Conservation (phyloP, 192 early-diverging fungal genomes). For the Entophlyctis luteolus region DNA sequence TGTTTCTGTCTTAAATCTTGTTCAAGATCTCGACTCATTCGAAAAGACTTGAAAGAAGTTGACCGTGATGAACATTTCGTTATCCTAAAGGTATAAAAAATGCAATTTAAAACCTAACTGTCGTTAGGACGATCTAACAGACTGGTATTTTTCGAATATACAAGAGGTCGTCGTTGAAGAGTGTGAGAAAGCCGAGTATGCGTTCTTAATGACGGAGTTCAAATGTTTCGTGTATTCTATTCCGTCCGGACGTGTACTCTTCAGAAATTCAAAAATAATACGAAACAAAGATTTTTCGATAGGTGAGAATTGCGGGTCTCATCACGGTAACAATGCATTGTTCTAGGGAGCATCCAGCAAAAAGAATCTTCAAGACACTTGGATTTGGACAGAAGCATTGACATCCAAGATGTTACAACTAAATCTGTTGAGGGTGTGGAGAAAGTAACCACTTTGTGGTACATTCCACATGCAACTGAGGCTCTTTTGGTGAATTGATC, state of each 20-base stretch:
- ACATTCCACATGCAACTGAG: conserved; percentile 51
- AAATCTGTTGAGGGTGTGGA: conserved; percentile 24
- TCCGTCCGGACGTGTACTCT: conserved; percentile 39
- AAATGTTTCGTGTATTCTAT: conserved; percentile 16
- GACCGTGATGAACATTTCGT: conserved; percentile 33
- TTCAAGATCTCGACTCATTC: neutral
- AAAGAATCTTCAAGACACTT: conserved; percentile 27
- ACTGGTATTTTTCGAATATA: conserved; percentile 50
- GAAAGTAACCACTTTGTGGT: conserved; percentile 46
- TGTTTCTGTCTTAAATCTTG: no score
- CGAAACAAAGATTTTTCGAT: conserved; percentile 43
- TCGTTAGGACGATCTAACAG: conserved; percentile 33
- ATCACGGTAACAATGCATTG: no score
- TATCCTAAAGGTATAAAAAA: no score
- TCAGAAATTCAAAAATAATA: conserved; percentile 35
- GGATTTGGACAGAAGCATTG: conserved; percentile 34
- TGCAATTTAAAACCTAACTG: no score
- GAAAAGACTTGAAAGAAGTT: conserved; percentile 27
- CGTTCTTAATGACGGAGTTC: conserved; percentile 39
- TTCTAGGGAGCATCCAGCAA: neutral
- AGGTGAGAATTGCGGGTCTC: no score
- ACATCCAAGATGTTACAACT: conserved; percentile 40
- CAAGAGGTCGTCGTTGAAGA: conserved; percentile 43
- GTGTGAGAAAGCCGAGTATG: conserved; percentile 48
- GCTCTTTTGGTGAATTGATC: conserved; percentile 31